Conservation (phyloP, 2,329 filamentous ascomycete genomes). For the Talaromyces pinophilus region DNA sequence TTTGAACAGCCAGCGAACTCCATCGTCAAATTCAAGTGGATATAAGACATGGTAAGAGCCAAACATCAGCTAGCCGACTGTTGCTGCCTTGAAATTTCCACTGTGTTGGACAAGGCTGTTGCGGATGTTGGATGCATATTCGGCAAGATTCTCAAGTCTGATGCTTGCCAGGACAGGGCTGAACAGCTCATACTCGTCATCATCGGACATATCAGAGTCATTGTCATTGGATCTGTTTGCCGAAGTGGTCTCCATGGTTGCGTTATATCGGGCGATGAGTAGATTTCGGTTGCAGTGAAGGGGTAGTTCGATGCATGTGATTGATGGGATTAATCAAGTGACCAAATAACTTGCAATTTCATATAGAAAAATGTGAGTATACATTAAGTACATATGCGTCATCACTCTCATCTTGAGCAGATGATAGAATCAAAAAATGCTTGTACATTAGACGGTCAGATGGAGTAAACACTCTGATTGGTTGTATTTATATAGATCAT, state of each 20-base stretch:
- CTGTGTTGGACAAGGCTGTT: neutral
- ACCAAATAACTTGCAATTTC: neutral
- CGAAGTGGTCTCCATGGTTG: neutral
- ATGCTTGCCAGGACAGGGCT: neutral
- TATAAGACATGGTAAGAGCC: neutral
- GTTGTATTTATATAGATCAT: slow-evolving; percentile 1
- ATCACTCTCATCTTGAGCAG: neutral
- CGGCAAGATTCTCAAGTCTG: neutral
- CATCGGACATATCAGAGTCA: neutral
- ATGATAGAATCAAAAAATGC: neutral
- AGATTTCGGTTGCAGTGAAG: neutral
- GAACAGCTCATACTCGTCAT: neutral
- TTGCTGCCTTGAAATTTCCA: neutral
- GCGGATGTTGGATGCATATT: neutral
- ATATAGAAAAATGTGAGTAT: neutral
- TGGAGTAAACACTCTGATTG: slow-evolving; percentile 5
- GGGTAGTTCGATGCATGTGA: neutral
- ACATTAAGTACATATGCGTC: no score
- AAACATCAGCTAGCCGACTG: neutral
- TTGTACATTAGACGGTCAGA: neutral
- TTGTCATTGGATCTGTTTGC: neutral
- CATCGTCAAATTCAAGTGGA: neutral
- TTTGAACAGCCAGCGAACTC: neutral
- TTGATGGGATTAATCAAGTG: neutral
- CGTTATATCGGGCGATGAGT: neutral